phyloP scores from a whole-genome alignment of 306 rosid genomes.

The Medicago arabica region DNA sequence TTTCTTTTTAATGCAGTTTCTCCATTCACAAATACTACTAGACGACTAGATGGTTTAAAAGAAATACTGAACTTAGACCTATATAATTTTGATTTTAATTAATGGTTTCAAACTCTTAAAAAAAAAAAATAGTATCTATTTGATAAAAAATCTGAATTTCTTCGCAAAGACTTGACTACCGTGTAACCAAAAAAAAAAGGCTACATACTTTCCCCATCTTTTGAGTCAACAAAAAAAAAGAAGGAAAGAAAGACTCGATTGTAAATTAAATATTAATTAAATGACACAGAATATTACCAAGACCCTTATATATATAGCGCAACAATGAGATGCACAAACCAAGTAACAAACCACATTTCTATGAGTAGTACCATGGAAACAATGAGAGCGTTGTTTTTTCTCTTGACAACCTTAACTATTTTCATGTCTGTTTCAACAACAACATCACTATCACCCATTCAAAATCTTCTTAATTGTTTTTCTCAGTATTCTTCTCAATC shows the following conservation, averaged over 20 bases:
- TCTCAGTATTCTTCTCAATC: not conserved
- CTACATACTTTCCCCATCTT: not conserved
- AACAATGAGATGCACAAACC: not conserved
- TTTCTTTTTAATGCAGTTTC: too few relatives aligned
- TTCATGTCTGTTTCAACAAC: not conserved
- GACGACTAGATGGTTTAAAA: too few relatives aligned
- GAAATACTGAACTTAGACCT: too few relatives aligned
- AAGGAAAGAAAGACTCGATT: not conserved
- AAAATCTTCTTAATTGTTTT: conserved; percentile 20
- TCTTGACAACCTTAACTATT: not conserved
- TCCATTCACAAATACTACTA: too few relatives aligned
- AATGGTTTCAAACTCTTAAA: too few relatives aligned
- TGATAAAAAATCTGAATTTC: too few relatives aligned
- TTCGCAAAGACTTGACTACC: too few relatives aligned
- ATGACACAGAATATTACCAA: not conserved
- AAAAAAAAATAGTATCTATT: too few relatives aligned
- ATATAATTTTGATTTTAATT: too few relatives aligned
- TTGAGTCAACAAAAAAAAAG: too few relatives aligned
- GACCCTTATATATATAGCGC: not conserved
- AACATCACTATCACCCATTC: conserved; percentile 15
- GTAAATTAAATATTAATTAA: too few relatives aligned
- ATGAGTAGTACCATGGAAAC: not conserved
- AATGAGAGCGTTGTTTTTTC: not conserved
- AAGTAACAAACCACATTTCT: not conserved
- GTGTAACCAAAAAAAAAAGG: too few relatives aligned